phyloP scores from a whole-genome alignment of 1,139 yeast species.

The Magnusiomyces sp. region DNA sequence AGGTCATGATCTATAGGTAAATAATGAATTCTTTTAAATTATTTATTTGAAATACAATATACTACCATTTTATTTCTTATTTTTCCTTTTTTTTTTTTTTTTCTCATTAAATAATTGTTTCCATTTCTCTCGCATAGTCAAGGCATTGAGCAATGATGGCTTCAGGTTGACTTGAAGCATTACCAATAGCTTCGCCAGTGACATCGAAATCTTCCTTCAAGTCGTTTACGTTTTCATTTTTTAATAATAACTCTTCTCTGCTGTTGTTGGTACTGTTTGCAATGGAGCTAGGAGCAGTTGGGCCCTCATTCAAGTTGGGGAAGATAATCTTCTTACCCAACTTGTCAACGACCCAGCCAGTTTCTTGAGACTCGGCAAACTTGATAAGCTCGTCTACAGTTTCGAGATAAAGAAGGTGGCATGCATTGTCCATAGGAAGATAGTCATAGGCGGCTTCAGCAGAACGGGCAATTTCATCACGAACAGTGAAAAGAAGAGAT shows the following conservation, averaged over 20 bases:
- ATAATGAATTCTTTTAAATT: background rate
- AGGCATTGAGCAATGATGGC: constrained; percentile 54
- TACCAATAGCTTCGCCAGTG: constrained; percentile 18
- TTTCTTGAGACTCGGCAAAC: constrained; percentile 45
- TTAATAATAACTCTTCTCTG: too few relatives aligned
- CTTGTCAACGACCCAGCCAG: constrained; percentile 45
- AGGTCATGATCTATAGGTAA: background rate
- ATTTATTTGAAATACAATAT: constrained; percentile 1
- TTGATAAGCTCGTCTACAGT: constrained; percentile 55
- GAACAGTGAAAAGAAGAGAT: constrained; percentile 61
- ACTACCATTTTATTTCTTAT: background rate
- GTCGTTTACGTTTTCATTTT: too few relatives aligned
- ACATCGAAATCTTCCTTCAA: constrained; percentile 15
- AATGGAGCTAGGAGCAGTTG: too few relatives aligned
- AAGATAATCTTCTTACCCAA: constrained; percentile 50
- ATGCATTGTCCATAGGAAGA: constrained; percentile 76
- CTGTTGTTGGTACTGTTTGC: too few relatives aligned
- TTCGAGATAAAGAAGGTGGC: constrained; percentile 69
- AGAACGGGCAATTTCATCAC: constrained; percentile 83
- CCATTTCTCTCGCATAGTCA: constrained; percentile 77
- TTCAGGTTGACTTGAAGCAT: constrained; percentile 27
- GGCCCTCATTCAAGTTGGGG: too few relatives aligned
- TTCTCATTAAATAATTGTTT: constrained; percentile 72
- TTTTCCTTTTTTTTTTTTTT: too few relatives aligned
- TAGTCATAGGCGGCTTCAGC: constrained; percentile 69